A percentile compares a stretch with the other conserved stretches of the same genome.
Conservation (phyloP, 1,284 basidiomycete genomes). For the Cryptococcus amylolentus region DNA sequence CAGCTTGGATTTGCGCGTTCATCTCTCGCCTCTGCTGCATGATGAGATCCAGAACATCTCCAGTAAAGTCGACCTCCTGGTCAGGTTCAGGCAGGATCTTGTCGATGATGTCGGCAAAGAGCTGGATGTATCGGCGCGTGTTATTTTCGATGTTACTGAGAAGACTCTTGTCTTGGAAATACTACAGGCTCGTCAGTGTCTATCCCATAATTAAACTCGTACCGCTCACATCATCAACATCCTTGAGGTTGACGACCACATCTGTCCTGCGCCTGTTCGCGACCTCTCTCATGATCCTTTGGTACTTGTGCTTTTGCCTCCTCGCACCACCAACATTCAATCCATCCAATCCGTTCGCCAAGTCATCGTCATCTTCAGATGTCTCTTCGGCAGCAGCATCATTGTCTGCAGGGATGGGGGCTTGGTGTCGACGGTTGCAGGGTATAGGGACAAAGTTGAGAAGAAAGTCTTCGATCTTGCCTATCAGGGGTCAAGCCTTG, state of each 20-base stretch:
- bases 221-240: constrained; percentile 43
- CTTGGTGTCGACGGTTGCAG: constrained; percentile 14
- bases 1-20: constrained; percentile 66
- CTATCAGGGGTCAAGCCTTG: constrained; percentile 13
- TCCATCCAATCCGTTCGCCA: constrained; percentile 54
- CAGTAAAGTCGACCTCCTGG: constrained; percentile 79
- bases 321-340: constrained; percentile 34
- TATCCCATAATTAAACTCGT: neutral
- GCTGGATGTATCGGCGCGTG: constrained; percentile 80
- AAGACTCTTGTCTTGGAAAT: constrained; percentile 62
- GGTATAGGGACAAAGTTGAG: constrained; percentile 34
- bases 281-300: constrained; percentile 83
- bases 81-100: constrained; percentile 78
- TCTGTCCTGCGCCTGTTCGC: constrained; percentile 65
- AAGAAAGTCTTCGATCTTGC: constrained; percentile 44
- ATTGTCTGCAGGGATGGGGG: constrained; percentile 48
- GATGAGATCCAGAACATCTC: constrained; percentile 92
- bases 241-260: constrained; percentile 49
- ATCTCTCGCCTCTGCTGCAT: constrained; percentile 86
- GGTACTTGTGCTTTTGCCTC: constrained; percentile 68
- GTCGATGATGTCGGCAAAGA: constrained; percentile 91
- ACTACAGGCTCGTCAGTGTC: constrained; percentile 15
- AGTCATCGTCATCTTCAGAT: constrained; percentile 62
- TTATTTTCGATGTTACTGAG: constrained; percentile 75
- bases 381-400: constrained; percentile 57